Percentiles rank a stretch among this genome's conserved stretches.
Conservation (phyloP, 2,329 filamentous ascomycete genomes). For the Aquanectria penicillioides region DNA sequence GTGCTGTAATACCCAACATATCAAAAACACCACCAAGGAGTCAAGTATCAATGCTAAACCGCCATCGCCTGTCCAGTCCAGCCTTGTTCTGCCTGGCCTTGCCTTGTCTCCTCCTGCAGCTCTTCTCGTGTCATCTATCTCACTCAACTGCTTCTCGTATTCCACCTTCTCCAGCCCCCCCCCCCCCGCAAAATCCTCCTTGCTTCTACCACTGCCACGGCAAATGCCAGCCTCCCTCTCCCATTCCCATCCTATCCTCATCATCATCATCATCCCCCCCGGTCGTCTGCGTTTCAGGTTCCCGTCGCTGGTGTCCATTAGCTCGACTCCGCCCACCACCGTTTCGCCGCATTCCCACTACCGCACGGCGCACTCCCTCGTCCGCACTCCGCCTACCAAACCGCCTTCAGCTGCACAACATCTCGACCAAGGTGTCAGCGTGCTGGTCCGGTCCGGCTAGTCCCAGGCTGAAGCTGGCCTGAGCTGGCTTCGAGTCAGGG, state of each 20-base stretch:
- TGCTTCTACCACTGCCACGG: constrained; percentile 3
- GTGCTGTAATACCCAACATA: no score
- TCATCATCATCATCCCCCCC: not conserved
- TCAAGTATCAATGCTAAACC: not conserved
- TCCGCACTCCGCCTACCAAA: no score
- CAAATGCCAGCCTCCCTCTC: no score
- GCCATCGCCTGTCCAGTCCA: not conserved
- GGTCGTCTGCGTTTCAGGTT: constrained; percentile 33
- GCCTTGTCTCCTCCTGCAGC: no score
- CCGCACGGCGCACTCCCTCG: constrained; percentile 13
- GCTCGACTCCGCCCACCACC: constrained; percentile 13
- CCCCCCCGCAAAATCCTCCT: constrained; percentile 8
- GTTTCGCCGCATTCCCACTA: not conserved
- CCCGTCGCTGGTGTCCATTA: constrained; percentile 19
- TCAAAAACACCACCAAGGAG: no score
- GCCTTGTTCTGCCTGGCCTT: not conserved
- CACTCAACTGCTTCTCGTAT: constrained; percentile 2
- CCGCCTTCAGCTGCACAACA: no score
- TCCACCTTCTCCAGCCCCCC: constrained; percentile 7
- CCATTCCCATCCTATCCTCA: no score
- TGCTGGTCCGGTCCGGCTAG: not conserved
- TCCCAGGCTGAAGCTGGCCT: not conserved
- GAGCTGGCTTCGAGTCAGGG: no score
- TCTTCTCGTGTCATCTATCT: not conserved
- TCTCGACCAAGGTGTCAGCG: no score